Percentiles rank a stretch among this genome's conserved stretches.
Evolutionary conservation across 2,329 filamentous ascomycete species (phyloP).

Genomic region (Alternaria gaisen): DNA sequence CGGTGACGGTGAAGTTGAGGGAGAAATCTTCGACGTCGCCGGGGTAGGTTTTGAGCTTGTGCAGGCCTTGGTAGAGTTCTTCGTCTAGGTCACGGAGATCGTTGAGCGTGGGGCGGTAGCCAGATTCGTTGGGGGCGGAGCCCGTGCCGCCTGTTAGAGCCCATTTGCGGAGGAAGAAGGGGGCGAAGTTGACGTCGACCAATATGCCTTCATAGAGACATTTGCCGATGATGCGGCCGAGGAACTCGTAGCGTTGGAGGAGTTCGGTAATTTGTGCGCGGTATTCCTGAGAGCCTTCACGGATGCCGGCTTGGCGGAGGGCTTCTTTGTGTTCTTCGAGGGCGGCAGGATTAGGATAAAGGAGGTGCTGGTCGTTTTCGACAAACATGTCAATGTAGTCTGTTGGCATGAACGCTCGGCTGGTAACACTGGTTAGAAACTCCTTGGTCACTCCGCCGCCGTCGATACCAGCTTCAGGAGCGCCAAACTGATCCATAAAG

Average conservation of each 20-base stretch:
- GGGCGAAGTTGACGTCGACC: conserved; percentile 89
- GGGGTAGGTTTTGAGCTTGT: conserved; percentile 81
- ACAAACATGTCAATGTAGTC: conserved; percentile 71
- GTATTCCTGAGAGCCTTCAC: conserved; percentile 65
- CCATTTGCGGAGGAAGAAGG: conserved; percentile 98
- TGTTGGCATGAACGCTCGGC: conserved; percentile 77
- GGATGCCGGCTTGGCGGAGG: conserved; percentile 62
- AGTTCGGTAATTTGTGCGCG: conserved; percentile 67
- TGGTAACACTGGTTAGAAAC: conserved; percentile 88
- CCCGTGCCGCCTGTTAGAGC: conserved; percentile 73
- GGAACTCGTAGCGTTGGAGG: conserved; percentile 83
- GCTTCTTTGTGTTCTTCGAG: conserved; percentile 73
- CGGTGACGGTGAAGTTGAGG: conserved; percentile 89
- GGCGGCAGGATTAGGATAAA: conserved; percentile 86
- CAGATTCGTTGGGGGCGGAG: conserved; percentile 70
- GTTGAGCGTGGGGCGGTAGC: conserved; percentile 91
- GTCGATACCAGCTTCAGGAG: conserved; percentile 91
- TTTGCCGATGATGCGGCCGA: conserved; percentile 92
- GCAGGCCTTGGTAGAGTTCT: conserved; percentile 85
- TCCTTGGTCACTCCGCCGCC: conserved; percentile 98
- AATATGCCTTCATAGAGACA: conserved; percentile 97
- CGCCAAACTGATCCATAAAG: conserved; percentile 90
- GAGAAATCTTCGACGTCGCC: conserved; percentile 82
- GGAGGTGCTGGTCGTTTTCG: conserved; percentile 83
- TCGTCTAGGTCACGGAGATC: conserved; percentile 93